Evolutionary conservation across 139 green algal genomes (phyloP), one percentile per base, ranked within the genome.

Genomic region (Chlamydomonas schloesseri): DNA sequence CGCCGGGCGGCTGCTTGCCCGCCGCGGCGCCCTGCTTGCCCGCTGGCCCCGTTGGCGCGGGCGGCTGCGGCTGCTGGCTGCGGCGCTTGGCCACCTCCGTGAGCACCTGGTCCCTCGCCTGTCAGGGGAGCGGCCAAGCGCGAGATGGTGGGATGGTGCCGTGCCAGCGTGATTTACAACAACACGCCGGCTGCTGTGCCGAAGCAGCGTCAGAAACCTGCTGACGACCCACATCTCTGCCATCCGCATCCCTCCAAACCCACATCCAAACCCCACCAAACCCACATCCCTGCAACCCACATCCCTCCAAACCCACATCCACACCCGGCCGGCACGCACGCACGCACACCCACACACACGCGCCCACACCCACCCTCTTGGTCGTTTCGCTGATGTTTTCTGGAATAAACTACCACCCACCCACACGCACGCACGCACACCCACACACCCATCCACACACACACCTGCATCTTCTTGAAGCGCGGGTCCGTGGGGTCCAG

Each of bases 401-500:
- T 13, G 53, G 53, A 58, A 58, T 13, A 58, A 24, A 24, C 18
- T 2, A 17, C 18, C 20, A 8, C 3, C 21, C 55, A 11, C 18
- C 55, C 55, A 24, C 55, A 28, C 21, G 57, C n/a, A 21, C 11
- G 21, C n/a, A 42, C 57, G 6, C 28, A 73, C 37, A 4, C 18
- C 77, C 33, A 62, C 9, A 17, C 26, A n/a, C 24, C 10, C 23
- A 0, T 24, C 5, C 42, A 50, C 21, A 46, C 73, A 47, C 57
- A 10, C 74, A 87, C 68, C 80, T 81, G 28, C 47, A 82, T 85
- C 83, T 92, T 89, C 21, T 29, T 89, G 88, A 94, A 99, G 47
- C 94, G 88, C 3, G 97, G 97, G 91, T 99, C 95, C 28, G 97
- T 99, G 2, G 97, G 97, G 82, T 99, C 97, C 57, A 99, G 89